Evolutionary conservation across 805 yeast species (phyloP), one percentile per base, ranked within the genome.

Genomic region (Nakazawaea wyomingensis): DNA sequence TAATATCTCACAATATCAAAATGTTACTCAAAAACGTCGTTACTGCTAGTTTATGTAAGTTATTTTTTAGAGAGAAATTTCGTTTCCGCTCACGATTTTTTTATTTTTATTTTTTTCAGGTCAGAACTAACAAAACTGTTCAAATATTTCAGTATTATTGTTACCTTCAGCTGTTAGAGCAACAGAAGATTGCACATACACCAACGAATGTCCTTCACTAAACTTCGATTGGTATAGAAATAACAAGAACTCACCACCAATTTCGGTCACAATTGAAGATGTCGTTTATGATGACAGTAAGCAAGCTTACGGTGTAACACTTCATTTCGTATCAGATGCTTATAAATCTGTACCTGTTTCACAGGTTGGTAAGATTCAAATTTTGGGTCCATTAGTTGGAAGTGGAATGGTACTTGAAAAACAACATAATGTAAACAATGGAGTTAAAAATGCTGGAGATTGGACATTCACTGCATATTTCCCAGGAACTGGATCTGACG

Each of bases 201-300:
- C 26, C 24, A 37, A 37, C 17, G 27, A 18, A 5, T 37, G 41
- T 37, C 27, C 41, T 5, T 10, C 22, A 8, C n/a, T 29, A n/a
- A 34, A 37, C 22, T 37, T 37, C 28, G 17, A 13, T 17, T 30
- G 14, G 18, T n/a, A n/a, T 14, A 14, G 11, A 17, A 13, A 30
- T 8, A 16, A 16, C 18, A 30, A 30, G 14, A 16, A 30, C 17
- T 24, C 27, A 24, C 33, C 33, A n/a, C 33, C 33, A n/a, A 30
- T 30, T 14, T n/a, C 18, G 10, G 33, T 30, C 8, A 30, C 33
- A 13, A n/a, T 30, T 30, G 33, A 30, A 14, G 10, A 30, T 9
- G 33, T 30, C 8, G 10, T n/a, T 4, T 30, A 30, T 16, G 33
- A 30, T n/a, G 8, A 6, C 4, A 13, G 4, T 4, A 13, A 30